Evolutionary conservation across 2,329 filamentous ascomycete species (phyloP).

Genomic region (Parafenestella ontariensis): DNA sequence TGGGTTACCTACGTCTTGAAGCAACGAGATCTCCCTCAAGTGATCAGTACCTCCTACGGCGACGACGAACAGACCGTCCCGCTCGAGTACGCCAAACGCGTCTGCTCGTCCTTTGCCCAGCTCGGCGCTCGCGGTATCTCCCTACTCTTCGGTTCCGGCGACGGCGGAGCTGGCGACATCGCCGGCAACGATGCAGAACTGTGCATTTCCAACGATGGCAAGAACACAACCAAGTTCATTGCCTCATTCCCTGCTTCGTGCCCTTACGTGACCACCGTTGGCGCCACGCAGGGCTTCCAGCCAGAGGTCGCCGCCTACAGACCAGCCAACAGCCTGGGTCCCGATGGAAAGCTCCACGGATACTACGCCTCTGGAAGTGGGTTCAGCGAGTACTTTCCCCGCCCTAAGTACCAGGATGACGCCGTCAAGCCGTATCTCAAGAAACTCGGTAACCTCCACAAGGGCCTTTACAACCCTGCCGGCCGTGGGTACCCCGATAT

Average conservation of each 20-base stretch:
- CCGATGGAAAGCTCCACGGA: constrained; percentile 1
- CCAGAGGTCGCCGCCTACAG: constrained; percentile 5
- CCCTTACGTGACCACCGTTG: constrained; percentile 59
- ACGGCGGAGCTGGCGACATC: constrained; percentile 59
- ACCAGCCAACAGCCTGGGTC: constrained; percentile 4
- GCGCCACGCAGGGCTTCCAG: constrained; percentile 36
- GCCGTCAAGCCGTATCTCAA: constrained; percentile 52
- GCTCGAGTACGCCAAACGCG: constrained; percentile 45
- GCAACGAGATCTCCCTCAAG: constrained; percentile 60
- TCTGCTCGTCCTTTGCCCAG: constrained; percentile 66
- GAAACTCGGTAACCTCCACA: constrained; percentile 44
- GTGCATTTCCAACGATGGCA: constrained; percentile 42
- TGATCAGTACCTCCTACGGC: constrained; percentile 66
- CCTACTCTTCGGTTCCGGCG: constrained; percentile 66
- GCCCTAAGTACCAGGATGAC: constrained; percentile 47
- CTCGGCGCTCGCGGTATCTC: constrained; percentile 67
- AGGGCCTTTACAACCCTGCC: constrained; percentile 46
- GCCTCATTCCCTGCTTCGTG: constrained; percentile 58
- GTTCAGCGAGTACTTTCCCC: constrained; percentile 16
- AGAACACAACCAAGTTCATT: constrained; percentile 52
- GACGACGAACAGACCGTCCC: constrained; percentile 64
- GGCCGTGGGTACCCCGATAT: constrained; percentile 60
- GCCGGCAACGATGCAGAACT: constrained; percentile 55
- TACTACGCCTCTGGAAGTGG: constrained; percentile 18
- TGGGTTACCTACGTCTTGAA: constrained; percentile 57